Conservation (phyloP, 2,329 filamentous ascomycete species). For the Diplodia seriata region DNA sequence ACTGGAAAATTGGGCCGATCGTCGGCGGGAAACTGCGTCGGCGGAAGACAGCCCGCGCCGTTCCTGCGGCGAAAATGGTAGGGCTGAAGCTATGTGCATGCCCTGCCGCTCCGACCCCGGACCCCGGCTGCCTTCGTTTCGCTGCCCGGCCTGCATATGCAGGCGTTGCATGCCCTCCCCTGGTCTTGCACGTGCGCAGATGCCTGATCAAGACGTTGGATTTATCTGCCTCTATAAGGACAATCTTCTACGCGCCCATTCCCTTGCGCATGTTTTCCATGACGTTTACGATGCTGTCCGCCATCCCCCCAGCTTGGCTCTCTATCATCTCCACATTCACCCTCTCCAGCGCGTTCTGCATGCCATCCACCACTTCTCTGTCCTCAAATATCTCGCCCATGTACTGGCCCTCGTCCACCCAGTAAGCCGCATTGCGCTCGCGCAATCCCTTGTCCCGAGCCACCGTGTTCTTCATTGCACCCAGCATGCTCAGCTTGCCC, state of each 20-base stretch:
- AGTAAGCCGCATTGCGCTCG: slow-evolving; percentile 72
- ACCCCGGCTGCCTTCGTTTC: slow-evolving; percentile 4
- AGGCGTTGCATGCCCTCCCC: background rate
- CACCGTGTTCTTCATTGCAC: slow-evolving; percentile 80
- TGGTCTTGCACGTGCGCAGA: background rate
- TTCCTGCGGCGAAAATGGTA: slow-evolving; percentile 20
- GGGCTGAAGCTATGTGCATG: slow-evolving; percentile 14
- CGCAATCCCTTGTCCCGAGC: slow-evolving; percentile 76
- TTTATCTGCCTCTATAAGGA: background rate
- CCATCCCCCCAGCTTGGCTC: slow-evolving; percentile 65
- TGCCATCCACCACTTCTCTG: slow-evolving; percentile 73
- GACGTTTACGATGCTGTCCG: slow-evolving; percentile 43
- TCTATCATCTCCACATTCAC: slow-evolving; percentile 68
- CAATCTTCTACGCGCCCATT: background rate
- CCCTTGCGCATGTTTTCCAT: slow-evolving; percentile 27
- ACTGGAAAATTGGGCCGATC: slow-evolving; percentile 30
- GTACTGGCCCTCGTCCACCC: slow-evolving; percentile 75
- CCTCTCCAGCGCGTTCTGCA: slow-evolving; percentile 70
- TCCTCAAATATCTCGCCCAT: slow-evolving; percentile 82
- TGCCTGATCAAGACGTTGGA: background rate
- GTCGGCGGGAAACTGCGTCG: slow-evolving; percentile 20
- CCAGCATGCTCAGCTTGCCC: slow-evolving; percentile 73
- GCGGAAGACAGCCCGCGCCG: slow-evolving; percentile 7
- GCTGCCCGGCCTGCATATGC: slow-evolving; percentile 7
- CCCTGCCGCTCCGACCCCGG: slow-evolving; percentile 1